Percentiles rank a stretch among this genome's conserved stretches.
phyloP scores from a whole-genome alignment of 495 filamentous ascomycete genomes.

The Penicillium subrubescens region DNA sequence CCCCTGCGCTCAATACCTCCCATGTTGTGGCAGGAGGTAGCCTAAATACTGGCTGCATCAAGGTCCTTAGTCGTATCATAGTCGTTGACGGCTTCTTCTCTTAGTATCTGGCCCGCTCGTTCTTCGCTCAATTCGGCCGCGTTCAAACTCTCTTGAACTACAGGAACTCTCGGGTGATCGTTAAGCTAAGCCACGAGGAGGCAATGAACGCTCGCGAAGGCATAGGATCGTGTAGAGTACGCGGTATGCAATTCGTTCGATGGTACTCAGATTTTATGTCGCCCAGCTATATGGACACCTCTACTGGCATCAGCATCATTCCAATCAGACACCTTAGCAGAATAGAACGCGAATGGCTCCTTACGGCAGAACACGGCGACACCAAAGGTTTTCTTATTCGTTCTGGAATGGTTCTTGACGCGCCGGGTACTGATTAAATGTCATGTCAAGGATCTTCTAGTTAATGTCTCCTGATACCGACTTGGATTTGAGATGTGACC shows the following conservation, averaged over 20 bases:
- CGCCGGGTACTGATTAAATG: background rate
- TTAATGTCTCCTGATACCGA: no score
- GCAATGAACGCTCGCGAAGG: background rate
- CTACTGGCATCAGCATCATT: background rate
- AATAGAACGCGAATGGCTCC: background rate
- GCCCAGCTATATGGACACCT: background rate
- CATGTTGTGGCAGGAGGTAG: background rate
- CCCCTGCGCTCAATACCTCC: background rate
- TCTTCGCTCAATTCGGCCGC: background rate
- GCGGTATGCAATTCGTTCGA: background rate
- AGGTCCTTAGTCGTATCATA: background rate
- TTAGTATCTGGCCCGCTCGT: background rate
- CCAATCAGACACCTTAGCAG: background rate
- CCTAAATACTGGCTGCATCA: background rate
- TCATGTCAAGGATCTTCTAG: background rate
- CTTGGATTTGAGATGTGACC: background rate
- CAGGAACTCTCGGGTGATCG: no score
- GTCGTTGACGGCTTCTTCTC: background rate
- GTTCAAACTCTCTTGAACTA: background rate
- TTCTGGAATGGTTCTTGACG: background rate
- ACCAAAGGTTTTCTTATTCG: background rate
- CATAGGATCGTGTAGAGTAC: background rate
- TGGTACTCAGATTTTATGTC: background rate
- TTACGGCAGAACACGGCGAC: background rate
- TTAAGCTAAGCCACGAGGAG: no score